Conservation (phyloP, 768 basidiomycete species). For the Boletus pseudopeckii region DNA sequence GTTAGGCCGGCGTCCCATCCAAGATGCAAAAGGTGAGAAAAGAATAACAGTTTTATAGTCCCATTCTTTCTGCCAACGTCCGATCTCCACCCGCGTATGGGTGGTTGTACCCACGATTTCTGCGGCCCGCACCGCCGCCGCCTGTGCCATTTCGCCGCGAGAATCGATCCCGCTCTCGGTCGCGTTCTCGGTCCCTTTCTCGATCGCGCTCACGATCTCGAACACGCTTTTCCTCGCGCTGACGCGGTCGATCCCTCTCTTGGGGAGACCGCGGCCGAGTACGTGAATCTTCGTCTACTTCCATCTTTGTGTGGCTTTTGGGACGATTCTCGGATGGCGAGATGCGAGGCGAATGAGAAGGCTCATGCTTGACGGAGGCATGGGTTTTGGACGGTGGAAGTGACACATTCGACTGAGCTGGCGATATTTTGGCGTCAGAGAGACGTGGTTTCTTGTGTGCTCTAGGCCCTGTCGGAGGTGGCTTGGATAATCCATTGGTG, state of each 20-base stretch:
- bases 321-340: slow-evolving; percentile 27
- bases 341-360: slow-evolving; percentile 30
- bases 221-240: slow-evolving; percentile 35
- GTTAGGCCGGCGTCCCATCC: slow-evolving; percentile 19
- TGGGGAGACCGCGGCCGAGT: slow-evolving; percentile 42
- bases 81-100: slow-evolving; percentile 50
- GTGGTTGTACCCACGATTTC: slow-evolving; percentile 37
- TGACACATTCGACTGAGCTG: slow-evolving; percentile 30
- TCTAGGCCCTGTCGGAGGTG: slow-evolving; percentile 74
- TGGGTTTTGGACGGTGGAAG: slow-evolving; percentile 29
- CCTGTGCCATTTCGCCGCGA: slow-evolving; percentile 43
- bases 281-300: slow-evolving; percentile 53
- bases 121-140: slow-evolving; percentile 36
- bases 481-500: slow-evolving; percentile 42
- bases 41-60: slow-evolving; percentile 46
- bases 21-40: slow-evolving; percentile 16
- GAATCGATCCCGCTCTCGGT: slow-evolving; percentile 38
- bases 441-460: slow-evolving; percentile 78
- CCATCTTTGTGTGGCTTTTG: slow-evolving; percentile 43
- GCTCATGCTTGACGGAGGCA: slow-evolving; percentile 21
- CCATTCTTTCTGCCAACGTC: slow-evolving; percentile 85
- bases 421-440: slow-evolving; percentile 47
- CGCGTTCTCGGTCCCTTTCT: slow-evolving; percentile 35
- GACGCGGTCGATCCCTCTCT: slow-evolving; percentile 39
- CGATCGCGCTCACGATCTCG: slow-evolving; percentile 36